Percentiles rank a stretch among this genome's conserved stretches.
phyloP scores from a whole-genome alignment of 2,329 filamentous ascomycete species.

The Colletotrichum endophyticum region DNA sequence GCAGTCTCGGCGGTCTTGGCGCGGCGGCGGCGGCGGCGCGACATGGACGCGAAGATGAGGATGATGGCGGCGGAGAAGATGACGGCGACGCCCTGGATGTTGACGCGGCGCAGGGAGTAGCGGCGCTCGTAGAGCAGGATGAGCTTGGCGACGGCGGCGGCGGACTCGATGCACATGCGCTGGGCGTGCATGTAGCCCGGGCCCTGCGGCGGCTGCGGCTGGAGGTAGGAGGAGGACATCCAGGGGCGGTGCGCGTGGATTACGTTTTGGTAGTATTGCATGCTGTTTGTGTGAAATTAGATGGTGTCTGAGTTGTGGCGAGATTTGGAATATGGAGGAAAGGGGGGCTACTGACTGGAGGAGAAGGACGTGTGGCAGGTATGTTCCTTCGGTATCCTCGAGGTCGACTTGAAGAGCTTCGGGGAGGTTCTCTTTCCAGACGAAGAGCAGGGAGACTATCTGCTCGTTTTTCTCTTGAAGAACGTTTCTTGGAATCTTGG shows the following conservation, averaged over 20 bases:
- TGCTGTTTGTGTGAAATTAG: conserved; percentile 13
- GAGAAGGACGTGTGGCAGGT: conserved; percentile 28
- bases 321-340: background rate
- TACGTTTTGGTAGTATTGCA: conserved; percentile 30
- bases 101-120: conserved; percentile 23
- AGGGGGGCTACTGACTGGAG: conserved; percentile 22
- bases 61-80: conserved; percentile 24
- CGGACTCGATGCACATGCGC: conserved; percentile 25
- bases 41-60: conserved; percentile 24
- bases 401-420: conserved; percentile 22
- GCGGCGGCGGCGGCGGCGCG: background rate
- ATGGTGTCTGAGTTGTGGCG: too few species aligned
- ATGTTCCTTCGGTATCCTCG: conserved; percentile 14
- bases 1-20: conserved; percentile 7
- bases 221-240: conserved; percentile 28
- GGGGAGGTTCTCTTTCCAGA: conserved; percentile 25
- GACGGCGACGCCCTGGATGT: conserved; percentile 26
- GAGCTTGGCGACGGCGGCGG: conserved; percentile 22
- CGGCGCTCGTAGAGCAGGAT: conserved; percentile 21
- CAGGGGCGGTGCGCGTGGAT: conserved; percentile 29
- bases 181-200: conserved; percentile 26
- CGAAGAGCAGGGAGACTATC: conserved; percentile 11
- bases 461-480: conserved; percentile 25
- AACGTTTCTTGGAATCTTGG: conserved; percentile 4
- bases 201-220: conserved; percentile 23